Base-by-base conservation (phyloP, 2,329 filamentous ascomycete genomes). In the Claviceps digitariae region DNA sequence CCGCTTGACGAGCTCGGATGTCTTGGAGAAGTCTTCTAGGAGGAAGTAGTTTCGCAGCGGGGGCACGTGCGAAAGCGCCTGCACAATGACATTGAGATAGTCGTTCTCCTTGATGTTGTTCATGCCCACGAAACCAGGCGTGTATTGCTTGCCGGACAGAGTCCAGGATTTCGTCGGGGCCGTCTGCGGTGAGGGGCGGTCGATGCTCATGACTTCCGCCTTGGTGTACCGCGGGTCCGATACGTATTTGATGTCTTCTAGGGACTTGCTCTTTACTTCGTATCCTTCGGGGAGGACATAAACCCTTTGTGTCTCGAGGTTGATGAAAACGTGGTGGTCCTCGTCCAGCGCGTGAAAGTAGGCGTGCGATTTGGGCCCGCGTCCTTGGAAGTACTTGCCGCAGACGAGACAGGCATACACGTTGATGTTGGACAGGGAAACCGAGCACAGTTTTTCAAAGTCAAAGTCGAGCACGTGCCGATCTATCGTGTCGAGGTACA, bases 51-150 rank as follows among this genome's bases (percentile, higher is more conserved):
- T 96, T 36, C 93, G 83, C 60, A 98, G 74, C 4, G 93, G 91
- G 21, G 83, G 75, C 27, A 97, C 89, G 68, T 98, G 93, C 2
- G 91, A 84, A 40, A 98, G 77, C 7, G 90, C 85, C 68, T 98
- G 93, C 49, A 95, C 85, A 3, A 96, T 81, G 27, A 95, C 91
- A 66, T 98, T 98, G 64, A 97, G 79, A 72, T 98, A 98, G 73
- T 98, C 93, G 71, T 98, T 98, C 55, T 93, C 89, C 70, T 98
- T 98, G 76, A 98, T 96, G 71, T 98, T 98, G 77, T 98, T 98
- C 87, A 98, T 94, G 59, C 93, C 93, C 56, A 98, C 89, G 66
- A 90, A 98, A 6, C 93, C 91, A 21, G 93, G 93, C 59, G 84
- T 84, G 70, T 98, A 98, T 66, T 86, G 82, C 68, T 86, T 87